Evolutionary conservation across 805 yeast genomes (phyloP).

Genomic region (Jamesozyma hellenica): DNA sequence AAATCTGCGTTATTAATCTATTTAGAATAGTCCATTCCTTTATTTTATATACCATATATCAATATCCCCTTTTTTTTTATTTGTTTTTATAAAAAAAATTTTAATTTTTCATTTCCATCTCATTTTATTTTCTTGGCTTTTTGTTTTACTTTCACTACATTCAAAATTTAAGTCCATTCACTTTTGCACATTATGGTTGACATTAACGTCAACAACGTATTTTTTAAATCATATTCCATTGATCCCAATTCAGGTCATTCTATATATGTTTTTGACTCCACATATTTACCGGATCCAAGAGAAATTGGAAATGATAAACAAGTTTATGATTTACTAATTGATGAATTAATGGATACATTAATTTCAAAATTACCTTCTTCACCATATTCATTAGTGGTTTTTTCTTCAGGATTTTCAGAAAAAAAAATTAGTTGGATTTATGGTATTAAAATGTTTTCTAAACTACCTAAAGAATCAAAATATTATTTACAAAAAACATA

Average conservation of each 20-base stretch:
- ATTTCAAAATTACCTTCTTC: constrained; percentile 48
- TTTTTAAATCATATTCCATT: constrained; percentile 47
- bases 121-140: constrained; percentile 8
- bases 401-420: constrained; percentile 69
- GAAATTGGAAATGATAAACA: constrained; percentile 30
- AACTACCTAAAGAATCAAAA: constrained; percentile 47
- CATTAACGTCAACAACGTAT: constrained; percentile 34
- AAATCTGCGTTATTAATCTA: too few species aligned
- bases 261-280: constrained; percentile 72
- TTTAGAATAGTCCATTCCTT: too few species aligned
- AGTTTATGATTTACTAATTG: constrained; percentile 31
- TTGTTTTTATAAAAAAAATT: too few species aligned
- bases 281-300: constrained; percentile 59
- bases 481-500: constrained; percentile 51
- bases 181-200: constrained; percentile 16
- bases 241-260: constrained; percentile 68
- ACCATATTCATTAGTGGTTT: constrained; percentile 59
- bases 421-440: constrained; percentile 51
- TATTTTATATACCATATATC: too few species aligned
- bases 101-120: too few species aligned
- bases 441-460: constrained; percentile 49
- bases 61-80: too few species aligned
- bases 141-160: constrained; percentile 11
- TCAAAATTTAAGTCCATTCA: neutral
- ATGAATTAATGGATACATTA: constrained; percentile 48